Evolutionary conservation across 202 grass and related monocot species (phyloP), one percentile per base, ranked within the genome.

Genomic region (Zoysia matrella): DNA sequence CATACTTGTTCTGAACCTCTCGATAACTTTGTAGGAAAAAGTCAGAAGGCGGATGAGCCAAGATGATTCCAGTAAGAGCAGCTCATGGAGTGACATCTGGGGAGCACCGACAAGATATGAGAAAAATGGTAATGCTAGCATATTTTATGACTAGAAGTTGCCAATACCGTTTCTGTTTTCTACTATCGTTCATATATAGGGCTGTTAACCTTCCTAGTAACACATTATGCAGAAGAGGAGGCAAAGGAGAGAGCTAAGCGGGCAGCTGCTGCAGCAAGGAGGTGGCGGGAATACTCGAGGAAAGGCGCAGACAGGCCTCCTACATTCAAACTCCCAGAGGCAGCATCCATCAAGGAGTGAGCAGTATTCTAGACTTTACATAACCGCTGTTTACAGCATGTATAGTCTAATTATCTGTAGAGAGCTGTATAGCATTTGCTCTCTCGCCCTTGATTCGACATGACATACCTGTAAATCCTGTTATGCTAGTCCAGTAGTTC

Each of bases 271-370:
- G 95, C 95, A 4, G 88, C 95, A 4, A 86, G 92, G 83, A 93
- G 90, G 70, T 98, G 95, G 95, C 86, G 95, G 80, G 95, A 98
- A 76, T 98, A 91, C 89, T 98, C 95, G 2, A 98, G 92, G 82
- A 98, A 83, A 89, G 90, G 95, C 11, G 67, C 86, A 2, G 95
- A 95, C 83, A 89, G 72, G 83, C 88, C 80, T 52, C 90, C 95
- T 0, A 87, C 85, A 15, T 90, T 88, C 79, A 93, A 91, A 78
- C 95, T 98, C 88, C 90, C 95, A 58, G 95, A 95, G 88, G 79
- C 89, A 72, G 84, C 86, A 66, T 78, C 95, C 50, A 88, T 14
- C 60, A 91, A 88, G 63, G 90, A 98, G 8, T 83, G 88, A 90
- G n/a, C n/a, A n/a, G 54, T 39, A 70, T 9, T 58, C 4, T 14